Evolutionary conservation across 1,284 basidiomycete genomes (phyloP), one percentile per base, ranked within the genome.

Genomic region (Hortiboletus rubellus): DNA sequence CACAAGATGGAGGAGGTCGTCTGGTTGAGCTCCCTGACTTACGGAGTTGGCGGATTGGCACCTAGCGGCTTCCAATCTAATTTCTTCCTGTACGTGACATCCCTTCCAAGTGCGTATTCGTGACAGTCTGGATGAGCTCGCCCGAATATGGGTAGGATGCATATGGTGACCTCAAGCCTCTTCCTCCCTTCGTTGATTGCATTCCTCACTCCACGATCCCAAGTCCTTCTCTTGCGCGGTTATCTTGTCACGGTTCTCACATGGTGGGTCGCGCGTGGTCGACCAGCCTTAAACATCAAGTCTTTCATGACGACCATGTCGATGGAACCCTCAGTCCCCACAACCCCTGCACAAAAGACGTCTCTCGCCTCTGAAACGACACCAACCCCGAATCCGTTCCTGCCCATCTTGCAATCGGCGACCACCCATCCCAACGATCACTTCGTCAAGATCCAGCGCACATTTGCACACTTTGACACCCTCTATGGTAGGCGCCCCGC

Each of bases 101-200:
- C 1, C 36, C 3, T 2, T 31, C 22, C 27, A 27, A 27, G 27
- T 27, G 27, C 3, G 27, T 27, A 7, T 27, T 27, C 27, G 27
- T 18, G 7, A 40, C 24, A 33, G 2, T 1, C 5, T 17, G 6
- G 15, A 11, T 22, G 10, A 10, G 24, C 45, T 54, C 34, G 58
- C 40, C n/a, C 37, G 33, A 22, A 34, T 38, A 1, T 27, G 10
- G 5, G 3, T 15, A 84, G 82, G 12, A 80, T 83, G 77, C 82
- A 84, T 58, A 62, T 82, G 30, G 77, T 84, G 48, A 85, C 82
- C 0, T 82, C 81, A 22, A 77, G 78, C 9, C 64, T 82, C 33
- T 84, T 83, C 64, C 66, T 83, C 24, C 72, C 78, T 1, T 75
- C 82, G 2, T 59, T 78, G 43, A 59, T 75, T 7, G 66, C 73